Evolutionary conservation across 2,329 filamentous ascomycete genomes (phyloP), one percentile per base, ranked within the genome.

Genomic region (Neopestalotiopsis rosae): DNA sequence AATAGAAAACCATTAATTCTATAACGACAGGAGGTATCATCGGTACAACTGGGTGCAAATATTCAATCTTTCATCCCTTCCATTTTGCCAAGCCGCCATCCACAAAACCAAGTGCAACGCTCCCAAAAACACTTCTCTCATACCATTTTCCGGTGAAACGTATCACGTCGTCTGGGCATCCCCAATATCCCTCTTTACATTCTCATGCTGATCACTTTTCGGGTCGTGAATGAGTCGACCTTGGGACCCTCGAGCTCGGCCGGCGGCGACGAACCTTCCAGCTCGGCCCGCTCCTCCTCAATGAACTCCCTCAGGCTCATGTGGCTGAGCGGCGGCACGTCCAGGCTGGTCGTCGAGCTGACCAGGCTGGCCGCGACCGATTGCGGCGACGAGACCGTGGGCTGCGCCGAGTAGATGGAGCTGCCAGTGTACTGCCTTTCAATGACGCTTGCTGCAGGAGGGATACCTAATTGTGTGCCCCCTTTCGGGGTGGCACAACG

Each of bases 331-430:
- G 30, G 32, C 4, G 52, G 65, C 40, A 58, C 42, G 38, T 63
- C 66, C 14, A 67, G 14, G 40, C 66, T 67, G n/a, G 66, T 56
- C 30, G 66, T 28, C 17, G 57, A 40, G 42, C 66, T 67, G 34
- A 67, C 66, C 14, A 67, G 40, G 12, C 56, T 49, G 20, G 40
- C 57, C 13, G 57, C 57, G 24, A 67, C 24, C 13, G 66, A 63
- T n/a, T 67, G 57, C n/a, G 66, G 66, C 42, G 66, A 62, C 4
- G 59, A 62, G 28, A 63, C 64, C 28, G 45, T 28, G 3, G 57
- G 52, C 6, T 20, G 34, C 7, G 56, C 12, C 56, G 56, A 61
- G 17, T 28, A 52, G 14, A 17, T 38, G 5, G 56, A 61, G 52
- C 24, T 45, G 52, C 32, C 52, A 32, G 65, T 67, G 65, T 49